Evolutionary conservation across 768 basidiomycete genomes (phyloP).

Genomic region (Auriscalpium vulgare): DNA sequence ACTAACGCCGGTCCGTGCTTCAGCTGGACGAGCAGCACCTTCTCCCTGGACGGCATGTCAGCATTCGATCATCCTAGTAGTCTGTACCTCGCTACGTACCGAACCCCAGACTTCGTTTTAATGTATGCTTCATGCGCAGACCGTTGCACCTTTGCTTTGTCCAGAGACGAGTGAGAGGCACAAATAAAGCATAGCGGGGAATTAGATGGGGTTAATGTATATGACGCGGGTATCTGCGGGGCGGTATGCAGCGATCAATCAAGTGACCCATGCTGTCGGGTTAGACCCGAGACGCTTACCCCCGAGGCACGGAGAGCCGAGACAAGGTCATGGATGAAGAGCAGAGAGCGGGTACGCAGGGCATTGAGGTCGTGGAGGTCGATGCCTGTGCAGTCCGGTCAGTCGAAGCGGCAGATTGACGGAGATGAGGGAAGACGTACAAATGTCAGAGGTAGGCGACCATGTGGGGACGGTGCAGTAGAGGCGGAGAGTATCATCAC

Average conservation of each 20-base stretch:
- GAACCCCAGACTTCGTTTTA: constrained; percentile 29
- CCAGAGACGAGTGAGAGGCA: constrained; percentile 37
- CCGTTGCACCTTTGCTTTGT: constrained; percentile 33
- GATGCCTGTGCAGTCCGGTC: constrained; percentile 31
- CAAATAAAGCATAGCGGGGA: constrained; percentile 53
- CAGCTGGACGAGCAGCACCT: constrained; percentile 43
- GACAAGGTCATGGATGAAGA: constrained; percentile 57
- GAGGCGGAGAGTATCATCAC: constrained; percentile 37
- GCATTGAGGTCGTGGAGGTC: constrained; percentile 67
- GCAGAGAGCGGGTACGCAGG: constrained; percentile 49
- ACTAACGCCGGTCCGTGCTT: constrained; percentile 47
- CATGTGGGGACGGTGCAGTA: constrained; percentile 66
- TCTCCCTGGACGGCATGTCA: constrained; percentile 28
- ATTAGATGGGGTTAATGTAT: constrained; percentile 53
- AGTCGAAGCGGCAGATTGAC: neutral
- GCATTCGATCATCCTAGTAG: neutral
- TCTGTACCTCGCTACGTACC: no score
- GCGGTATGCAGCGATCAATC: no score
- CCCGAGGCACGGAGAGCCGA: constrained; percentile 52
- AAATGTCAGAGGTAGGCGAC: constrained; percentile 47
- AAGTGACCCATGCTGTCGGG: no score
- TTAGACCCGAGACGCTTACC: constrained; percentile 29
- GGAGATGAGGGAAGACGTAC: constrained; percentile 30
- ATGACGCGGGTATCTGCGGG: constrained; percentile 50
- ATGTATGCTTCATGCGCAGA: constrained; percentile 39